These are phyloP conservation scores for Fraxinus sp. DNA, from an alignment of 305 asterid species.

Conservation along the genomic window DNA sequence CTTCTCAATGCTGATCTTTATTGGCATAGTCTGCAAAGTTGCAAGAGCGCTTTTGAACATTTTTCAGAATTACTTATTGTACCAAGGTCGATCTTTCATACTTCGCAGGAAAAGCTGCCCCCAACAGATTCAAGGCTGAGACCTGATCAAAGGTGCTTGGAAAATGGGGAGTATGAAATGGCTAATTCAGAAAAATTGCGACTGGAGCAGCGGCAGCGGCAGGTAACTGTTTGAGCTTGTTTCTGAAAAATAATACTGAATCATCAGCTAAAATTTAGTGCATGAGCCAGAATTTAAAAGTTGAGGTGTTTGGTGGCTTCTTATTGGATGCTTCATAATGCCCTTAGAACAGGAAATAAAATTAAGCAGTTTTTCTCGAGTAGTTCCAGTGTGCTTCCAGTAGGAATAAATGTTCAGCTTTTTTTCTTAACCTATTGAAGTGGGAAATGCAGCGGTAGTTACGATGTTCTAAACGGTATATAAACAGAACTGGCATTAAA, in stretches of 20 bases:
- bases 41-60: neutral
- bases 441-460: neutral
- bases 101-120: conserved; percentile 77
- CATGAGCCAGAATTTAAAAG: neutral
- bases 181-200: conserved; percentile 84
- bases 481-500: neutral
- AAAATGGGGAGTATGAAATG: conserved; percentile 81
- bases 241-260: neutral
- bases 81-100: neutral
- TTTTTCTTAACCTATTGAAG: neutral
- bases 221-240: conserved; percentile 43
- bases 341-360: neutral
- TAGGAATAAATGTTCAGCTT: neutral
- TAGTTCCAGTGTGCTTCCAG: neutral
- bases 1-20: neutral
- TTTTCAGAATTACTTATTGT: neutral
- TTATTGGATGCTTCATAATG: neutral
- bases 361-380: neutral
- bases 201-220: conserved; percentile 86
- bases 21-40: neutral
- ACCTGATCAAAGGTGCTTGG: conserved; percentile 95
- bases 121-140: conserved; percentile 96
- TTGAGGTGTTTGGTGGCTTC: neutral
- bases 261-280: neutral
- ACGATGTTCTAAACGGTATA: neutral